Base-by-base conservation (phyloP, 2,329 filamentous ascomycete species). In the Cladosporium sp. region DNA sequence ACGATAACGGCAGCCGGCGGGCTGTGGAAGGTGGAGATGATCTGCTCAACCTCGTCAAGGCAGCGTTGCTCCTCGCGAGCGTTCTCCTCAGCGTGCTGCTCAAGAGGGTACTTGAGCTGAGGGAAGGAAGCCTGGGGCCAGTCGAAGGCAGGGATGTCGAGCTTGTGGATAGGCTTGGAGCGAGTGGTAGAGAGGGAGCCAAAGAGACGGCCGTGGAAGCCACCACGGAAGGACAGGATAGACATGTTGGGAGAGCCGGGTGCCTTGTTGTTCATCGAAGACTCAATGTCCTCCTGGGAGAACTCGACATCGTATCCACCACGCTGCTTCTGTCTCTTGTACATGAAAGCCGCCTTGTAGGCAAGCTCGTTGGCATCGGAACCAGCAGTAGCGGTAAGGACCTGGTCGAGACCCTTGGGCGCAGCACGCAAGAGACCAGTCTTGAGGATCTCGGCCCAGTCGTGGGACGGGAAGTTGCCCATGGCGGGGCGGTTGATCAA, bases 271-370 rank as follows among this genome's bases (percentile, higher is more conserved):
- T 86, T 83, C 93, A 97, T 96, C 74, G 87, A 83, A 11, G 87
- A 89, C 56, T 82, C 76, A 67, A 93, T 83, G 79, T 97, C 93
- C 74, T 91, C 87, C 61, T 88, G 80, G 36, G 90, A 91, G 82
- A 96, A 96, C 65, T 94, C 91, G 64, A 89, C 90, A 43, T 89
- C 79, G 54, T 87, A 82, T 8, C 92, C 92, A 70, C 92, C 92
- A 67, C 93, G 91, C 80, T 95, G 87, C 69, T 88, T 85, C 78
- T 92, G 91, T 58, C 91, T 88, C 75, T 90, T 89, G 85, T 90
- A 96, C 89, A 97, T 97, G 82, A 97, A 97, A 58, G 93, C 93
- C 10, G 93, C 93, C 82, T 97, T 97, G 86, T 92, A 97, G 51
- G 93, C 93, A 36, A 91, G 91, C 82, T 97, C 93, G 81, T 97